Percentiles rank a stretch among this genome's conserved stretches.
phyloP scores from a whole-genome alignment of 139 green algal genomes.

The Medakamo hakoo region DNA sequence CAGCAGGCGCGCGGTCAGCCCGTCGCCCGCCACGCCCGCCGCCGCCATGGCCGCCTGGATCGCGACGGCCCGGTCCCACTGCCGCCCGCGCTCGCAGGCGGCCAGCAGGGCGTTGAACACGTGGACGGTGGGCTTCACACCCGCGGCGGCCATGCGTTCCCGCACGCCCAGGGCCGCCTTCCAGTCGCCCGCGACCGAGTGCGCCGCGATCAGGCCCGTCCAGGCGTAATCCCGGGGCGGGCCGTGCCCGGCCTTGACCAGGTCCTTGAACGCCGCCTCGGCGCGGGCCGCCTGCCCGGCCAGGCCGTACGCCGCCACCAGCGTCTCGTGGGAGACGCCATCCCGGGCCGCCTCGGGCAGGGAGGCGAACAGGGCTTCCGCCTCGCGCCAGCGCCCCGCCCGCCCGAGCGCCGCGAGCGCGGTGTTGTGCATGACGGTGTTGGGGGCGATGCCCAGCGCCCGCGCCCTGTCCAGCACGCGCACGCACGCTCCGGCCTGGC shows the following conservation, averaged over 20 bases:
- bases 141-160: slow-evolving; percentile 18
- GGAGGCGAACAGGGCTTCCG: slow-evolving; percentile 40
- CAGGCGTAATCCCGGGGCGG: slow-evolving; percentile 64
- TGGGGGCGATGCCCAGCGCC: slow-evolving; percentile 36
- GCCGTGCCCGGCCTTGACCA: slow-evolving; percentile 12
- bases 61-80: slow-evolving; percentile 34
- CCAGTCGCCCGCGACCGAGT: slow-evolving; percentile 45
- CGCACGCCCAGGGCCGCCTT: slow-evolving; percentile 30
- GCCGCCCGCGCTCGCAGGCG: slow-evolving; percentile 48
- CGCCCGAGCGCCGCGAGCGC: slow-evolving; percentile 64
- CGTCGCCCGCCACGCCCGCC: slow-evolving; percentile 9
- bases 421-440: slow-evolving; percentile 66
- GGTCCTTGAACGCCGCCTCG: slow-evolving; percentile 28
- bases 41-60: slow-evolving; percentile 22
- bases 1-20: slow-evolving; percentile 34
- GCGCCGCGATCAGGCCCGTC: slow-evolving; percentile 53
- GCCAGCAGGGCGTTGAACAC: slow-evolving; percentile 78
- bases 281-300: slow-evolving; percentile 28
- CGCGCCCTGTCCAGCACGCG: slow-evolving; percentile 37
- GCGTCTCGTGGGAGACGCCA: slow-evolving; percentile 49
- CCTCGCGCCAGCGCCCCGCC: slow-evolving; percentile 34
- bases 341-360: slow-evolving; percentile 38
- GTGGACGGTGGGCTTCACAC: slow-evolving; percentile 32
- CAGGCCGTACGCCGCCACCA: slow-evolving; percentile 62
- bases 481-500: slow-evolving; percentile 43